A percentile compares a stretch with the other conserved stretches of the same genome.
phyloP scores from a whole-genome alignment of 202 grass and related monocot species.

The Elaeis oleifera region DNA sequence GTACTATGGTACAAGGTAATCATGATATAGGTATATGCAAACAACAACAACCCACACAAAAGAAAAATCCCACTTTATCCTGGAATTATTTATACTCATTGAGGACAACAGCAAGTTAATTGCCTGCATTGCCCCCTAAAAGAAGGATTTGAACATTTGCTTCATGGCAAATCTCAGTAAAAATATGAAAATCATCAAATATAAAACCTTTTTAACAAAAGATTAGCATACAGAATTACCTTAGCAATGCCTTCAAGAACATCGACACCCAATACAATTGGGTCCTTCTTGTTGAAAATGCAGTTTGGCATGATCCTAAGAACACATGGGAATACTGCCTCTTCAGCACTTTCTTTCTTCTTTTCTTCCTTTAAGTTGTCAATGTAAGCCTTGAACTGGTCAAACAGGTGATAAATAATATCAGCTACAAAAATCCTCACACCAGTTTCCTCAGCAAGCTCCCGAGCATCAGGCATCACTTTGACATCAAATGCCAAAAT shows the following conservation, averaged over 20 bases:
- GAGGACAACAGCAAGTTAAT: too few species aligned
- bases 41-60: too few species aligned
- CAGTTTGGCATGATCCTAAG: slow-evolving; percentile 90
- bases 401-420: slow-evolving; percentile 96
- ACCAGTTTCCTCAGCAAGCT: slow-evolving; percentile 78
- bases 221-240: slow-evolving; percentile 36
- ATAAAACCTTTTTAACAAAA: not conserved
- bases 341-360: slow-evolving; percentile 74
- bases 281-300: slow-evolving; percentile 93
- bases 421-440: slow-evolving; percentile 89
- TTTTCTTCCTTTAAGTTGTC: slow-evolving; percentile 76
- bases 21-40: too few species aligned
- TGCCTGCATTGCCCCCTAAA: too few species aligned
- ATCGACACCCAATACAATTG: slow-evolving; percentile 93
- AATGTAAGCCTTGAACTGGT: slow-evolving; percentile 92
- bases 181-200: not conserved
- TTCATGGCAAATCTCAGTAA: too few species aligned
- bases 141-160: too few species aligned
- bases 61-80: too few species aligned
- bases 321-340: slow-evolving; percentile 89
- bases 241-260: slow-evolving; percentile 82
- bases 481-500: slow-evolving; percentile 99
- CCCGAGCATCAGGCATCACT: slow-evolving; percentile 93
- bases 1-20: too few species aligned
- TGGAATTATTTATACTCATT: too few species aligned